Percentiles rank a stretch among this genome's conserved stretches.
These are phyloP conservation scores for Rhizopogon sp. DNA, from an alignment of 768 basidiomycete species.

Conservation along the genomic window DNA sequence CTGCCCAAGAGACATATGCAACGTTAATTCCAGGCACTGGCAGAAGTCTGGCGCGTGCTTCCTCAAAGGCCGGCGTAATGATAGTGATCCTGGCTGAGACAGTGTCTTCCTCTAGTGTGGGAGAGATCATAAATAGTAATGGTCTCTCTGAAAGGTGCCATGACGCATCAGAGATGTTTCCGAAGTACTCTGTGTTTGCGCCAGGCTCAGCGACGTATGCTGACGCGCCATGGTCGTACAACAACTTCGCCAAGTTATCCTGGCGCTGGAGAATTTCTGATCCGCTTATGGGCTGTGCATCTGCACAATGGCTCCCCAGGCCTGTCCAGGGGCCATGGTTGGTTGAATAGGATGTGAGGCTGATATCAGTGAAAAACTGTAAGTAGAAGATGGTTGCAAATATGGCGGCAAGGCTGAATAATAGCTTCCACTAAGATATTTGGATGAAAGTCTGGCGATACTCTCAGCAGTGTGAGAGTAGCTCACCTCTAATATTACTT, in stretches of 20 bases:
- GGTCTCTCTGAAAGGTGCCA: conserved; percentile 82
- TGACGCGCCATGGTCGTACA: conserved; percentile 47
- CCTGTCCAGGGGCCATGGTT: conserved; percentile 15
- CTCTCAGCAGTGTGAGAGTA: neutral
- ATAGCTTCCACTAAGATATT: neutral
- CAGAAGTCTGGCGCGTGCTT: conserved; percentile 59
- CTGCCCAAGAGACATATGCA: conserved; percentile 55
- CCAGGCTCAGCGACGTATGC: conserved; percentile 82
- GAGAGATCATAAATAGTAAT: conserved; percentile 60
- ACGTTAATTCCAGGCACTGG: conserved; percentile 43
- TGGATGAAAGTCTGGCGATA: neutral
- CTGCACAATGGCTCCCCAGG: conserved; percentile 39
- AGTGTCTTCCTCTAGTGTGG: conserved; percentile 21
- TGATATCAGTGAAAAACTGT: neutral
- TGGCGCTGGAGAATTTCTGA: conserved; percentile 52
- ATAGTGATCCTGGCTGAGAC: conserved; percentile 46
- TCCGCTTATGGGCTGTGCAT: conserved; percentile 41
- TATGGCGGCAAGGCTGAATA: conserved; percentile 5
- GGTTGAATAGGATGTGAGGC: neutral
- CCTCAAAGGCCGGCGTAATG: conserved; percentile 76
- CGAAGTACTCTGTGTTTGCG: conserved; percentile 64
- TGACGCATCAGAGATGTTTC: conserved; percentile 54
- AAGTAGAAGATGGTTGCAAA: conserved; percentile 2
- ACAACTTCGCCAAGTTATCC: conserved; percentile 40
- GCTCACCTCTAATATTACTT: neutral